A percentile compares a stretch with the other conserved stretches of the same genome.
Evolutionary conservation across 75 land plant genomes (phyloP).

Genomic region (Pinus taeda): DNA sequence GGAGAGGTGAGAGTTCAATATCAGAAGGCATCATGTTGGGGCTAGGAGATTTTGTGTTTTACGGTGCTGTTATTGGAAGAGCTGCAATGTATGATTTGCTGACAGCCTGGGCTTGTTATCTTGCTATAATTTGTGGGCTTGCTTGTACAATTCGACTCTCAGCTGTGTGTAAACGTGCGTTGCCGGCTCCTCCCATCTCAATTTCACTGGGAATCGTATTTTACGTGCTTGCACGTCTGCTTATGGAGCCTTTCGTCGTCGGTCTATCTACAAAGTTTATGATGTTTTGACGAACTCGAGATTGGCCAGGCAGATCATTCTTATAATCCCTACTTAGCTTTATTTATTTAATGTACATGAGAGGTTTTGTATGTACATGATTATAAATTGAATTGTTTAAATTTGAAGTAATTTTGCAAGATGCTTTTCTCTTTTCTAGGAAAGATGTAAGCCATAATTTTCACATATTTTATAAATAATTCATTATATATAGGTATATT

Average conservation of each 20-base stretch:
- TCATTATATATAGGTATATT: too few relatives aligned
- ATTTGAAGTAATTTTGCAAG: too few relatives aligned
- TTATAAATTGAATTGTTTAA: too few relatives aligned
- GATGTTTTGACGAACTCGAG: constrained; percentile 46
- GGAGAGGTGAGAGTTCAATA: background rate
- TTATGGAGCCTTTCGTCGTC: constrained; percentile 84
- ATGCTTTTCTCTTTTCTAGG: too few relatives aligned
- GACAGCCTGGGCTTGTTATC: constrained; percentile 86
- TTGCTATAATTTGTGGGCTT: constrained; percentile 81
- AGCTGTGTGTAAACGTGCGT: constrained; percentile 50
- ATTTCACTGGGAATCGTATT: constrained; percentile 65
- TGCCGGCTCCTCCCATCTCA: constrained; percentile 87
- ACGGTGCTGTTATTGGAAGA: constrained; percentile 81
- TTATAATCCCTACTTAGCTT: too few relatives aligned
- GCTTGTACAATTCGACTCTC: constrained; percentile 66
- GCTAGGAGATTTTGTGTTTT: constrained; percentile 83
- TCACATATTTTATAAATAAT: too few relatives aligned
- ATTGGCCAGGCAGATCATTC: too few relatives aligned
- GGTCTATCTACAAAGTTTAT: constrained; percentile 56
- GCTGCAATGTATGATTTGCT: constrained; percentile 91
- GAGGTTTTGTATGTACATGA: too few relatives aligned
- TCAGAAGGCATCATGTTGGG: constrained; percentile 61
- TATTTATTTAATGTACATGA: too few relatives aligned
- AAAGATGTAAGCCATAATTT: too few relatives aligned
- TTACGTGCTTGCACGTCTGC: constrained; percentile 69